A percentile compares a stretch with the other conserved stretches of the same genome.
Conservation (phyloP, 164 flowering plant species). For the Kalanchoe fedtschenkoi region DNA sequence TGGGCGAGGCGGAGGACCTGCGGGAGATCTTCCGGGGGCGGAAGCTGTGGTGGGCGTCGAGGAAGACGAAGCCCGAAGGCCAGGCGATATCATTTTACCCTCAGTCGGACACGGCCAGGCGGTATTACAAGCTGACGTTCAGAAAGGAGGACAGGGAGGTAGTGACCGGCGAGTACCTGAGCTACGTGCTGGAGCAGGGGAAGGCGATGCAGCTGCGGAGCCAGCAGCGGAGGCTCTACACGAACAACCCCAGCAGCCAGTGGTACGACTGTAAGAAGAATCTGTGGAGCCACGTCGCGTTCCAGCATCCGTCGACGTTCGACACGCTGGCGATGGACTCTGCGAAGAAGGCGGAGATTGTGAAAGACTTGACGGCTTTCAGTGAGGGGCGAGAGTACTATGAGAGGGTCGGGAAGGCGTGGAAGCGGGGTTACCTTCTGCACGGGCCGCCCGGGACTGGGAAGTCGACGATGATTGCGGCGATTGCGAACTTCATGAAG, state of each 20-base stretch:
- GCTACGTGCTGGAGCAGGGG: conserved; percentile 22
- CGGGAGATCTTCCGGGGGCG: conserved; percentile 16
- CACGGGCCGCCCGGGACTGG: conserved; percentile 45
- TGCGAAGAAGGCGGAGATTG: conserved; percentile 29
- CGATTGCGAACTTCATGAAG: conserved; percentile 38
- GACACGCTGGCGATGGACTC: conserved; percentile 40
- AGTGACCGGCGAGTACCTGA: conserved; percentile 15
- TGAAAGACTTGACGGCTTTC: conserved; percentile 28
- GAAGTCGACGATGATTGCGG: conserved; percentile 49
- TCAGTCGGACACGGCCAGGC: conserved; percentile 5
- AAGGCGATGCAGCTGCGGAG: conserved; percentile 15
- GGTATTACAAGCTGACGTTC: conserved; percentile 24
- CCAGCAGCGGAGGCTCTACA: conserved; percentile 26
- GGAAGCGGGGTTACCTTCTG: conserved; percentile 48
- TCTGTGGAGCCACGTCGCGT: conserved; percentile 38
- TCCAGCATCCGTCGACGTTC: conserved; percentile 34
- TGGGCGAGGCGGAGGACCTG: conserved; percentile 18
- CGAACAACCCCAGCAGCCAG: conserved; percentile 13
- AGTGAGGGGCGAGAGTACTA: conserved; percentile 30
- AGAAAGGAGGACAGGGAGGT: conserved; percentile 19
- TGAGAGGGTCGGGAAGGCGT: conserved; percentile 28
- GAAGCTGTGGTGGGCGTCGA: conserved; percentile 19
- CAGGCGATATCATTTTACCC: conserved; percentile 9
- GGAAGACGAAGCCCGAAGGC: neutral
- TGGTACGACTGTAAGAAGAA: conserved; percentile 3